Base-by-base conservation (phyloP, 2,329 filamentous ascomycete genomes). In the Rhinocladiella similis region DNA sequence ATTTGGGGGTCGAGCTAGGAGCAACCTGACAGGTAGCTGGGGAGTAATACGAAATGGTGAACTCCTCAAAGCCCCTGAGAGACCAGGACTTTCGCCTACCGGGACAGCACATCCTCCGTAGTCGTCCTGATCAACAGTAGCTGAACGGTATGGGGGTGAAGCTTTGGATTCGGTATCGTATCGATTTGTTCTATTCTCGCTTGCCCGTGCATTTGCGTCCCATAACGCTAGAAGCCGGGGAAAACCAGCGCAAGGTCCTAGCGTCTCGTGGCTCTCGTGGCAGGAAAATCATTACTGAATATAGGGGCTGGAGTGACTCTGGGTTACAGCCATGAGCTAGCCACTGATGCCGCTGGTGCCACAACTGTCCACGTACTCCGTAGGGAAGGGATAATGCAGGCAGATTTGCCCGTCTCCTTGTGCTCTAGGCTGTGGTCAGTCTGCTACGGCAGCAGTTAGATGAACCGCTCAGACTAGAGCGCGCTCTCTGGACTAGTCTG, bases 191-290 rank as follows among this genome's bases (percentile, higher is more conserved):
- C 3, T 12, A 33, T 19, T 41, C 18, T 41, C 38, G 38, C 38
- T 41, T 41, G 38, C 18, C n/a, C 18, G 13, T 41, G 38, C 14
- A 7, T 41, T 25, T 46, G 19, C 25, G n/a, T 46, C 43, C 20
- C 43, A 46, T 46, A 20, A 12, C 43, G 43, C 43, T 46, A 46
- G 43, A 46, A 46, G 43, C 22, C 22, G 43, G 22, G 43, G 43
- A 29, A 46, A 46, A 2, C 9, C 43, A 46, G 22, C 22, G 19
- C 22, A 25, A 45, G 42, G n/a, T 20, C 42, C 18, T 46, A 46
- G 43, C 12, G 19, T 9, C 43, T 46, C 22, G 43, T 46, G 43
- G 43, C 43, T 46, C 25, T 13, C 43, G 43, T 27, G 43, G 20
- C 9, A 25, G 2, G 43, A 25, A 46, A 22, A 46, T 46, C 43